Conservation (phyloP, 257 asterid species). For the Solanum boliviense region DNA sequence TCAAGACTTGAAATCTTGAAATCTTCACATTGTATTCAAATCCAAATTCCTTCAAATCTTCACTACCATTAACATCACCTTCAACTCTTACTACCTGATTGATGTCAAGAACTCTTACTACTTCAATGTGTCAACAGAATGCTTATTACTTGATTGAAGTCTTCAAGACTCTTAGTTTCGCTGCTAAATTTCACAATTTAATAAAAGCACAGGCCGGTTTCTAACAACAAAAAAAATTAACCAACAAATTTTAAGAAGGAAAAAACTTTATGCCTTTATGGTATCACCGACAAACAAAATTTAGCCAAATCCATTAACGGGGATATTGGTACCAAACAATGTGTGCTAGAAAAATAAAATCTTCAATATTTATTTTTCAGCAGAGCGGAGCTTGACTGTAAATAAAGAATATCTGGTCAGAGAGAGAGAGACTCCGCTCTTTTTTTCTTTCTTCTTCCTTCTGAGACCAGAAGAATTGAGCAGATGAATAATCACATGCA, state of each 20-base stretch:
- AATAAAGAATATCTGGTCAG: background rate
- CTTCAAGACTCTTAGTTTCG: slow-evolving; percentile 36
- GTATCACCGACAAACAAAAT: background rate
- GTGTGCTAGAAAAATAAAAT: background rate
- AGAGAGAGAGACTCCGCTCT: background rate
- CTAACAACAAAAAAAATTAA: slow-evolving; percentile 6
- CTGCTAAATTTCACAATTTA: slow-evolving; percentile 34
- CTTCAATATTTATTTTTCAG: background rate
- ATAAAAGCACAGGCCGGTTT: slow-evolving; percentile 12
- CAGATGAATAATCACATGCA: background rate
- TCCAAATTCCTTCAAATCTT: slow-evolving; percentile 70
- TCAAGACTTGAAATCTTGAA: slow-evolving; percentile 48
- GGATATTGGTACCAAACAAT: background rate
- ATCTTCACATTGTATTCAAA: slow-evolving; percentile 82
- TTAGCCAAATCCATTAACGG: background rate
- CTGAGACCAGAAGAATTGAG: background rate
- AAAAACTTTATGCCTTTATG: background rate
- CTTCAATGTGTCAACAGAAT: slow-evolving; percentile 49
- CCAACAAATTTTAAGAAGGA: background rate
- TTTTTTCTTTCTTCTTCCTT: background rate
- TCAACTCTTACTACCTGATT: slow-evolving; percentile 76
- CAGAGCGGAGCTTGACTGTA: background rate
- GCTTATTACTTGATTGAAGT: slow-evolving; percentile 24
- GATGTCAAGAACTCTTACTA: slow-evolving; percentile 53
- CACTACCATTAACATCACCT: slow-evolving; percentile 80